Conservation (phyloP, 371 early-diverging fungal genomes). For the Rhizopus sp. region DNA sequence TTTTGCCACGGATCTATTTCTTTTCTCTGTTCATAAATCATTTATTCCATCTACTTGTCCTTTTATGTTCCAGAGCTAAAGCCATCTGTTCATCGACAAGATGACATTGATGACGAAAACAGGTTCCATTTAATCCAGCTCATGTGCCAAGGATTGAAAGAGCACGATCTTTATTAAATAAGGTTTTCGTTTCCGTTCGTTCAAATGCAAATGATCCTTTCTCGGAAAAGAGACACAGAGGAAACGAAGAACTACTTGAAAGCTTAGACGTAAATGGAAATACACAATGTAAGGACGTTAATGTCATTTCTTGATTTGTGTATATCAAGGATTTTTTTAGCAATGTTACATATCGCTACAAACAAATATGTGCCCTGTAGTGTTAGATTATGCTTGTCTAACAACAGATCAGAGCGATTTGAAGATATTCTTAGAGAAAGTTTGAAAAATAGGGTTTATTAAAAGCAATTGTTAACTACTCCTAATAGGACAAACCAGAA, state of each 20-base stretch:
- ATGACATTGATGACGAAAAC: background rate
- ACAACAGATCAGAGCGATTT: conserved; percentile 9
- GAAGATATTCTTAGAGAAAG: conserved; percentile 8
- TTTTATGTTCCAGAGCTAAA: too few relatives aligned
- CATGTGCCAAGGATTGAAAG: conserved; percentile 1
- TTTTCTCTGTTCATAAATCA: too few relatives aligned
- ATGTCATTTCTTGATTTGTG: too few relatives aligned
- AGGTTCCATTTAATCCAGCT: background rate
- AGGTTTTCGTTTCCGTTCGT: background rate
- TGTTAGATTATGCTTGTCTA: conserved; percentile 7
- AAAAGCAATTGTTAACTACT: conserved; percentile 7
- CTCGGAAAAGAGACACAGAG: background rate
- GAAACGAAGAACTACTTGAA: background rate
- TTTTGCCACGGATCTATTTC: too few relatives aligned
- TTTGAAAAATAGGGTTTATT: conserved; percentile 10
- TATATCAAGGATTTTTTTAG: too few relatives aligned
- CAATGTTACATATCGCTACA: background rate
- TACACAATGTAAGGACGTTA: background rate
- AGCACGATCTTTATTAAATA: background rate
- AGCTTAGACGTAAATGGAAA: background rate
- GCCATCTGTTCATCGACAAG: too few relatives aligned
- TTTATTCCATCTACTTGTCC: too few relatives aligned
- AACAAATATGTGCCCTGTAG: conserved; percentile 4
- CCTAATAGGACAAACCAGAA: conserved; percentile 6
- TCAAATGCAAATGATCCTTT: background rate